phyloP scores from a whole-genome alignment of 2,329 filamentous ascomycete species.

The Dendrostoma leiphaemia region DNA sequence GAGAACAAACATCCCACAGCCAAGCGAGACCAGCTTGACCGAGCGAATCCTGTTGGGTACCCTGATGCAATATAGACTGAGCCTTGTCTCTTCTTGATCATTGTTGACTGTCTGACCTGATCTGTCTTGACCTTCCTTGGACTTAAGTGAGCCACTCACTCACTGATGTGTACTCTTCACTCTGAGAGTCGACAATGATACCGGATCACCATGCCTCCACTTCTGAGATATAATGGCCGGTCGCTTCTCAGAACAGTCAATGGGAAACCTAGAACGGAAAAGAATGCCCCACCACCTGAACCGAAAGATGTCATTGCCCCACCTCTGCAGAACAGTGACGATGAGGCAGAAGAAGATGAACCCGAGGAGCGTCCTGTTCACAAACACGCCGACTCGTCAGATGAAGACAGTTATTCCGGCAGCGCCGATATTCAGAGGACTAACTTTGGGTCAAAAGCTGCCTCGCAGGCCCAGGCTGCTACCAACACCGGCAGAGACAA shows the following conservation, averaged over 20 bases:
- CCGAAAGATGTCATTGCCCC: constrained; percentile 24
- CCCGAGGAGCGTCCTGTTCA: background rate
- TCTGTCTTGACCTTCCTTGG: background rate
- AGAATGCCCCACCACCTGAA: constrained; percentile 11
- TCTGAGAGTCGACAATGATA: background rate
- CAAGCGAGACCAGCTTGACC: background rate
- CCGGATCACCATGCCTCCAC: background rate
- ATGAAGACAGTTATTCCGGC: constrained; percentile 24
- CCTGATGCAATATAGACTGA: no score
- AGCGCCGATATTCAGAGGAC: constrained; percentile 33
- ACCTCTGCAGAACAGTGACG: constrained; percentile 25
- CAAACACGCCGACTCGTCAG: constrained; percentile 11
- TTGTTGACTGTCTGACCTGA: background rate
- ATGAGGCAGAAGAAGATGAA: constrained; percentile 20
- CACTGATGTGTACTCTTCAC: background rate
- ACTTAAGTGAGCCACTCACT: background rate
- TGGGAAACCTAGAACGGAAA: constrained; percentile 9
- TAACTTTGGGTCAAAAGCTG: constrained; percentile 25
- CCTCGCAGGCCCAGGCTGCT: constrained; percentile 3
- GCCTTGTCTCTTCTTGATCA: background rate
- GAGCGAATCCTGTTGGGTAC: no score
- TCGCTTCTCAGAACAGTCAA: constrained; percentile 7
- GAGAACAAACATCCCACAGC: background rate
- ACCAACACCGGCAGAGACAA: background rate
- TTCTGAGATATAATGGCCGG: background rate